Conservation (phyloP, 2,329 filamentous ascomycete genomes). For the Endothia cerciana region DNA sequence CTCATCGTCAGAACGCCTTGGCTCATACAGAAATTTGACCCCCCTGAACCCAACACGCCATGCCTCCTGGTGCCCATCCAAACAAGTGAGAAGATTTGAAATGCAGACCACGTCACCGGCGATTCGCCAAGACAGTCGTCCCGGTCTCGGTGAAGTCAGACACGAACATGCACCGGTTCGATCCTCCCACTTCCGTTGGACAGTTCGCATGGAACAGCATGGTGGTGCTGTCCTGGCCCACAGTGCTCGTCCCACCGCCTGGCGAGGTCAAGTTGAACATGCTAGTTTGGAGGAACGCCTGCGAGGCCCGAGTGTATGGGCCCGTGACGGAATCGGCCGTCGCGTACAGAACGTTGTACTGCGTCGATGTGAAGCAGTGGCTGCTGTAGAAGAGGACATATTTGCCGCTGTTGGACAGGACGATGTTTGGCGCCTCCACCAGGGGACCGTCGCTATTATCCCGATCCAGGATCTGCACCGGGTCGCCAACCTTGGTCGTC, state of each 20-base stretch:
- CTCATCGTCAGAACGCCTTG: constrained; percentile 8
- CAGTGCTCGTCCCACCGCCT: constrained; percentile 27
- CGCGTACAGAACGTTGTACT: constrained; percentile 65
- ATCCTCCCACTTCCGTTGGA: constrained; percentile 16
- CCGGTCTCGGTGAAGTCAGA: constrained; percentile 27
- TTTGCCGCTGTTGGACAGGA: constrained; percentile 48
- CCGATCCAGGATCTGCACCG: constrained; percentile 52
- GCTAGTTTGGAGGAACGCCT: constrained; percentile 21
- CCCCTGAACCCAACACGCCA: constrained; percentile 6
- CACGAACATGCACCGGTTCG: constrained; percentile 27
- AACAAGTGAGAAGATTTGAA: constrained; percentile 10
- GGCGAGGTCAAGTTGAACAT: constrained; percentile 27
- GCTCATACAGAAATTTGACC: neutral
- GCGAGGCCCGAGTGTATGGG: constrained; percentile 19
- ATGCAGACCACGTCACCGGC: constrained; percentile 8
- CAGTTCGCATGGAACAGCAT: constrained; percentile 30
- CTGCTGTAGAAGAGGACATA: constrained; percentile 68
- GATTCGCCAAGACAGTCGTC: constrained; percentile 20
- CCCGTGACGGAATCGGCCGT: constrained; percentile 37
- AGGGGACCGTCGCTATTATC: constrained; percentile 53
- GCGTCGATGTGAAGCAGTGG: constrained; percentile 57
- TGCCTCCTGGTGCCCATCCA: constrained; percentile 11
- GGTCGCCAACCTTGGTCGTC: constrained; percentile 53
- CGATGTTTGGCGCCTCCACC: constrained; percentile 63
- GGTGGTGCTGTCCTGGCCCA: neutral